Conservation (phyloP, 1,284 basidiomycete genomes). For the Pseudozyma thailandica region DNA sequence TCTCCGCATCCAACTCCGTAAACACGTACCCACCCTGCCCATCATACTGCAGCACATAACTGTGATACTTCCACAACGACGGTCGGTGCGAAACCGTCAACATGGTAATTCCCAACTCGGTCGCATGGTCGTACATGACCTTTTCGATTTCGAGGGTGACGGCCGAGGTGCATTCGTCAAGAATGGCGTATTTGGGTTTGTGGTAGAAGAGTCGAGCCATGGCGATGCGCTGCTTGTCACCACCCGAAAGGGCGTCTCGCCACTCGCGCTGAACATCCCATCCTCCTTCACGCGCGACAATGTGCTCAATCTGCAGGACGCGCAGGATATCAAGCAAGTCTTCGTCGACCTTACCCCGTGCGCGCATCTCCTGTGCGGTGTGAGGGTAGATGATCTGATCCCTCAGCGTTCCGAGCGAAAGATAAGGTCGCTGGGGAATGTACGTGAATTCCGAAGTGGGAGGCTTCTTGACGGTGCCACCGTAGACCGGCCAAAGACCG, state of each 20-base stretch:
- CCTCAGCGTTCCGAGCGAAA: conserved; percentile 89
- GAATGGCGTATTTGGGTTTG: conserved; percentile 92
- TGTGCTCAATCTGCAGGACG: conserved; percentile 84
- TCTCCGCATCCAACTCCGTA: conserved; percentile 91
- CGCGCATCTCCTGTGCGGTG: conserved; percentile 72
- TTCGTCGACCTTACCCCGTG: conserved; percentile 72
- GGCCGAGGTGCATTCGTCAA: conserved; percentile 94
- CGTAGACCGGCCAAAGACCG: conserved; percentile 96
- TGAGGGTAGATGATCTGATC: conserved; percentile 89
- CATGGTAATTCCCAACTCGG: conserved; percentile 69
- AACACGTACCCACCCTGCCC: conserved; percentile 74
- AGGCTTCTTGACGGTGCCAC: conserved; percentile 92
- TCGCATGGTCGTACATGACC: conserved; percentile 94
- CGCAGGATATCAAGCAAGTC: conserved; percentile 80
- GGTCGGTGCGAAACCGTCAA: conserved; percentile 72
- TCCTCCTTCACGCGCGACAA: conserved; percentile 95
- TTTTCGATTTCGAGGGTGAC: conserved; percentile 93
- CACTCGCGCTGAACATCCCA: conserved; percentile 90
- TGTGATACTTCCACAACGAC: conserved; percentile 92
- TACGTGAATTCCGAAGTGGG: conserved; percentile 88
- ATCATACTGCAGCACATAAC: conserved; percentile 79
- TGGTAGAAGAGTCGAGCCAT: conserved; percentile 98
- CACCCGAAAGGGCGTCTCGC: conserved; percentile 89
- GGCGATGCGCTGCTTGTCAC: conserved; percentile 80
- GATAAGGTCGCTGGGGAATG: conserved; percentile 94